phyloP scores from a whole-genome alignment of 2,329 filamentous ascomycete species.

The Colletotrichum salicis region DNA sequence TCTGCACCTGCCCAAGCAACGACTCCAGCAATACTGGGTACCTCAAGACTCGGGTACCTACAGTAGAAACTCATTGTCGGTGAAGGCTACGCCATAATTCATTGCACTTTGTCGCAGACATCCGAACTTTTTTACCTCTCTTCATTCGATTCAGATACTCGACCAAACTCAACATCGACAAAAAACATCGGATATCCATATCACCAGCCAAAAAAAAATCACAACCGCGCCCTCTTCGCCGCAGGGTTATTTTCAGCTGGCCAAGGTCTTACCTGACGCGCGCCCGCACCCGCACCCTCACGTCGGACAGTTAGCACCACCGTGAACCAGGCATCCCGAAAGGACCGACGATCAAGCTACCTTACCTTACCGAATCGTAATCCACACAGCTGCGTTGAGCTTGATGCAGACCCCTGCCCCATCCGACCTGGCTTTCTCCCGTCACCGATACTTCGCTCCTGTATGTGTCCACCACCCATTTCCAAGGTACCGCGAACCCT shows the following conservation, averaged over 20 bases:
- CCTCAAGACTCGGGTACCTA: background rate
- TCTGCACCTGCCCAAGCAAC: constrained; percentile 1
- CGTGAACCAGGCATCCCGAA: constrained; percentile 28
- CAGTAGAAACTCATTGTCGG: background rate
- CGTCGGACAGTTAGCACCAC: constrained; percentile 13
- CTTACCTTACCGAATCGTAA: constrained; percentile 18
- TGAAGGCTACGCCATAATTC: background rate
- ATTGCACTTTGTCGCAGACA: background rate
- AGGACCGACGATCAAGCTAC: constrained; percentile 32
- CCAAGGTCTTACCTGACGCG: constrained; percentile 13
- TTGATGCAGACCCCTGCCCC: constrained; percentile 36
- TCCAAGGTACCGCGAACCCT: constrained; percentile 10
- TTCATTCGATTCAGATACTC: background rate
- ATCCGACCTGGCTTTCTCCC: constrained; percentile 21
- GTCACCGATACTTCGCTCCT: constrained; percentile 13
- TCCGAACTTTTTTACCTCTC: background rate
- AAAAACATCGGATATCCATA: constrained; percentile 9
- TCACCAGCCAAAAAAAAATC: background rate
- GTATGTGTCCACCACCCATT: background rate
- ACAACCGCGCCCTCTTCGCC: background rate
- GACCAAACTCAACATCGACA: background rate
- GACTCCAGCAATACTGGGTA: background rate
- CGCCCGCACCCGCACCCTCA: constrained; percentile 13
- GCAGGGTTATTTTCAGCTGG: constrained; percentile 22
- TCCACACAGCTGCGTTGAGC: constrained; percentile 33